A percentile compares a stretch with the other conserved stretches of the same genome.
Evolutionary conservation across 2,329 filamentous ascomycete species (phyloP).

Genomic region (Venturiaceae sp.): DNA sequence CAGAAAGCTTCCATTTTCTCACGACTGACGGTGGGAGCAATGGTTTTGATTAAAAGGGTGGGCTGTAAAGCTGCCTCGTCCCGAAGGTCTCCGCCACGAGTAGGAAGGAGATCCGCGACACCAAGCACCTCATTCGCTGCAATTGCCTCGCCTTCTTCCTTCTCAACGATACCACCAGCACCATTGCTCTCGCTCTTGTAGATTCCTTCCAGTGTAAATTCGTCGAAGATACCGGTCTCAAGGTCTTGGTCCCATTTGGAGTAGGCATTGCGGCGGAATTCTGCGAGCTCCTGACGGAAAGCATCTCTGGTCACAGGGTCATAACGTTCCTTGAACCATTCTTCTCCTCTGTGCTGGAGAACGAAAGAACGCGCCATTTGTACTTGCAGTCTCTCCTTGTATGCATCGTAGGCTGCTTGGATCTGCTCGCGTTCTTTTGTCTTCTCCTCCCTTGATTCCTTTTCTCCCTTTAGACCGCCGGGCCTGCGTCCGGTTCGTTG

Average conservation of each 20-base stretch:
- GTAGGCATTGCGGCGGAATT: conserved; percentile 70
- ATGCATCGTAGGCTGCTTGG: conserved; percentile 56
- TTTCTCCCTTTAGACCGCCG: conserved; percentile 51
- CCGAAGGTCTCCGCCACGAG: conserved; percentile 72
- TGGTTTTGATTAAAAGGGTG: conserved; percentile 93
- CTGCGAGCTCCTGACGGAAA: conserved; percentile 65
- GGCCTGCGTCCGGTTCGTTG: conserved; percentile 57
- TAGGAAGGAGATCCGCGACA: conserved; percentile 81
- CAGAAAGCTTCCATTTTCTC: conserved; percentile 90
- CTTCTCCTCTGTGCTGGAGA: conserved; percentile 82
- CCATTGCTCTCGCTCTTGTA: conserved; percentile 91
- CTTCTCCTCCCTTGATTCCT: conserved; percentile 61
- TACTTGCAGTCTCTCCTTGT: conserved; percentile 55
- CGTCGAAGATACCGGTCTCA: conserved; percentile 77
- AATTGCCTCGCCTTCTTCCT: conserved; percentile 90
- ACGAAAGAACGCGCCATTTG: conserved; percentile 85
- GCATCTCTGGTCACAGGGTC: conserved; percentile 70
- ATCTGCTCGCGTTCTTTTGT: conserved; percentile 73
- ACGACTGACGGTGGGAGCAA: conserved; percentile 90
- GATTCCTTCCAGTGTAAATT: conserved; percentile 87
- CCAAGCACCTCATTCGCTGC: conserved; percentile 87
- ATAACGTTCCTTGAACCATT: conserved; percentile 97
- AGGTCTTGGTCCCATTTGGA: conserved; percentile 84
- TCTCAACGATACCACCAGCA: conserved; percentile 74
- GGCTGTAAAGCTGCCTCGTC: conserved; percentile 85